Evolutionary conservation across 306 rosid species (phyloP).

Genomic region (barrel medic (Medicago truncatula)): DNA sequence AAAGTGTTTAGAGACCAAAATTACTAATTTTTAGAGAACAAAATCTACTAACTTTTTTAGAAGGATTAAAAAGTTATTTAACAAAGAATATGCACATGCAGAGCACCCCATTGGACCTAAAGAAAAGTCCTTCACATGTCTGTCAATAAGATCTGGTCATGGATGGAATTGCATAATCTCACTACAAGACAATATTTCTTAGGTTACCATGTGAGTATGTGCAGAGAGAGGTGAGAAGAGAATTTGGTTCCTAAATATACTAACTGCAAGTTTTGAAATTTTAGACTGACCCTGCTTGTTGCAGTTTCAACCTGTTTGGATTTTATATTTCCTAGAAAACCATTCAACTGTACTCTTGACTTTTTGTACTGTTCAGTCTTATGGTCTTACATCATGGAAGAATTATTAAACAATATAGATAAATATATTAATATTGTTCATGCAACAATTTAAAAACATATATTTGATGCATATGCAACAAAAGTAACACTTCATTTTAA

Average conservation of each 20-base stretch:
- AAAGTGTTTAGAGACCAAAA: too few species aligned
- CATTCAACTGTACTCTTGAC: conserved; percentile 53
- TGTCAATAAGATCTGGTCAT: conserved; percentile 65
- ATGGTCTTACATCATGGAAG: conserved; percentile 17
- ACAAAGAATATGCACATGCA: conserved; percentile 68
- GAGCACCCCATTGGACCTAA: conserved; percentile 71
- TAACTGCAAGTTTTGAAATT: conserved; percentile 56
- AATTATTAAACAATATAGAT: conserved; percentile 9
- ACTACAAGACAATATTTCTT: conserved; percentile 60
- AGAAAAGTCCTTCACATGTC: conserved; percentile 78
- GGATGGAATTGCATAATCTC: conserved; percentile 44
- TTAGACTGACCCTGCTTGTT: conserved; percentile 43
- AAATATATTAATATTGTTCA: conserved; percentile 35
- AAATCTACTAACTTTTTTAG: too few species aligned
- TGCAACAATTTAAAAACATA: conserved; percentile 30
- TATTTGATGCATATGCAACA: background rate
- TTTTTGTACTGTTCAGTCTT: conserved; percentile 43
- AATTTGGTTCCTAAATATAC: conserved; percentile 42
- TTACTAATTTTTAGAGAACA: too few species aligned
- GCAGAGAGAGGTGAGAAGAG: conserved; percentile 42
- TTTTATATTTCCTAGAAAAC: conserved; percentile 56
- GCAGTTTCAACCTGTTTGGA: conserved; percentile 51
- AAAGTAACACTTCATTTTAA: background rate
- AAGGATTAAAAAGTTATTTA: too few species aligned
- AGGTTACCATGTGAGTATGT: conserved; percentile 72